Percentiles rank a stretch among this genome's conserved stretches.
These are phyloP conservation scores for Lumnitzera racemosa DNA, from an alignment of 345 rosid species.

Conservation along the genomic window DNA sequence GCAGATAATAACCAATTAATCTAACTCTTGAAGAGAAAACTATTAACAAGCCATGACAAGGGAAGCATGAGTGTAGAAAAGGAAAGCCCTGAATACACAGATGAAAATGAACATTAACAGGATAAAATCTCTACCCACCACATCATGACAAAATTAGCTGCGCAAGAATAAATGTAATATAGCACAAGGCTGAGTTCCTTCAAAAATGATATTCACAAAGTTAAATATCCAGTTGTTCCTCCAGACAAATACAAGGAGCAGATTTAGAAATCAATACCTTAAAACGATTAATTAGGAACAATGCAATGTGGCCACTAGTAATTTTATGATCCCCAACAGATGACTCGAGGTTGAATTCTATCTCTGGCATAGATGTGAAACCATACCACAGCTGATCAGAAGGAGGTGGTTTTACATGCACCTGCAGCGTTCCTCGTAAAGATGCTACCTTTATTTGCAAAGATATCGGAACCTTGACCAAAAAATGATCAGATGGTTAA, in stretches of 20 bases:
- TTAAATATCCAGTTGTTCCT: not conserved
- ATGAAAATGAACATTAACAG: too few relatives aligned
- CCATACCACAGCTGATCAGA: constrained; percentile 92
- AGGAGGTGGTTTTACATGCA: constrained; percentile 89
- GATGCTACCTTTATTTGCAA: constrained; percentile 73
- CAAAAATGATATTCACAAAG: not conserved
- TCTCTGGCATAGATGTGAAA: constrained; percentile 84
- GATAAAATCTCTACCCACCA: too few relatives aligned
- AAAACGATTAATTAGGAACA: constrained; percentile 63
- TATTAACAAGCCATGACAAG: too few relatives aligned
- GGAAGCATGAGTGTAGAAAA: too few relatives aligned
- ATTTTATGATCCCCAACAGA: constrained; percentile 86
- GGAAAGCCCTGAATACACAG: too few relatives aligned
- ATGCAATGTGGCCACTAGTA: constrained; percentile 55
- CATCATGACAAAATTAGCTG: too few relatives aligned
- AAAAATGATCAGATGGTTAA: constrained; percentile 12
- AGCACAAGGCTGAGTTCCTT: not conserved
- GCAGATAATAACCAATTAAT: too few relatives aligned
- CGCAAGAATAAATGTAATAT: not conserved
- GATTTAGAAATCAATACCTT: constrained; percentile 44
- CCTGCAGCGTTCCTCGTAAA: constrained; percentile 71
- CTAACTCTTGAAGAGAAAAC: too few relatives aligned
- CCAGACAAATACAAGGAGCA: not conserved
- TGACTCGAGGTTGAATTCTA: constrained; percentile 69
- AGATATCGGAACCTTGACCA: constrained; percentile 72